These are phyloP conservation scores for Sergeia podlipaevii DNA, from an alignment of 208 protist genomes.

Conservation along the genomic window DNA sequence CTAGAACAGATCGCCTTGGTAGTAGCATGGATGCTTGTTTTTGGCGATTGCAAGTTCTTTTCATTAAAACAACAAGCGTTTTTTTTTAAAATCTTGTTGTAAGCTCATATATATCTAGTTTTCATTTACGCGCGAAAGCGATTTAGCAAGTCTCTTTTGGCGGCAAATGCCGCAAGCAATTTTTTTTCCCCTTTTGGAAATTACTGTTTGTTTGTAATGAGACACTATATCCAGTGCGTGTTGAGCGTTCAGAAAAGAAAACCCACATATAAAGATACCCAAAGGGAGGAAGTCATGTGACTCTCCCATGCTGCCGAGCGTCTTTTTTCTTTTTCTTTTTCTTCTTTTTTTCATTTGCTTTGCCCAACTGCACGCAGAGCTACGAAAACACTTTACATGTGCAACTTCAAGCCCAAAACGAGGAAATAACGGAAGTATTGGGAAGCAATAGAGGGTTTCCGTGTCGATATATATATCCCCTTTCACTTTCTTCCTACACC, in stretches of 20 bases:
- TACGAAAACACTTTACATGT: too few relatives aligned
- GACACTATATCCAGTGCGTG: neutral
- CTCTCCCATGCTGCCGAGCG: neutral
- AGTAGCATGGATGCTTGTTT: neutral
- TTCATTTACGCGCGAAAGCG: conserved; percentile 3
- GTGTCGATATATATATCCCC: too few relatives aligned
- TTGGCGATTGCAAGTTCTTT: neutral
- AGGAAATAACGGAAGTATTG: too few relatives aligned
- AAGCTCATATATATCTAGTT: neutral
- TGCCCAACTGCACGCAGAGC: too few relatives aligned
- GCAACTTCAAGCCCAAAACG: too few relatives aligned
- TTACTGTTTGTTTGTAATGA: neutral
- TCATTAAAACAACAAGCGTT: neutral
- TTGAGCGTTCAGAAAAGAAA: too few relatives aligned
- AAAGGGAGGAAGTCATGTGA: conserved; percentile 1
- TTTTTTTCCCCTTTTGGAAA: conserved; percentile 6
- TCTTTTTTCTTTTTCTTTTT: conserved; percentile 4
- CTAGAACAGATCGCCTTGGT: conserved; percentile 4
- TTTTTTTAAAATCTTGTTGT: conserved; percentile 12
- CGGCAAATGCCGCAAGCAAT: neutral
- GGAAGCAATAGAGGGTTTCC: too few relatives aligned
- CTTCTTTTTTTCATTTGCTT: neutral
- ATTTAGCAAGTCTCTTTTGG: neutral
- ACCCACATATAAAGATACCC: too few relatives aligned
- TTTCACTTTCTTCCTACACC: too few relatives aligned